These are phyloP conservation scores for Thecaphora thlaspeos DNA, from an alignment of 1,284 basidiomycete species.

Conservation along the genomic window DNA sequence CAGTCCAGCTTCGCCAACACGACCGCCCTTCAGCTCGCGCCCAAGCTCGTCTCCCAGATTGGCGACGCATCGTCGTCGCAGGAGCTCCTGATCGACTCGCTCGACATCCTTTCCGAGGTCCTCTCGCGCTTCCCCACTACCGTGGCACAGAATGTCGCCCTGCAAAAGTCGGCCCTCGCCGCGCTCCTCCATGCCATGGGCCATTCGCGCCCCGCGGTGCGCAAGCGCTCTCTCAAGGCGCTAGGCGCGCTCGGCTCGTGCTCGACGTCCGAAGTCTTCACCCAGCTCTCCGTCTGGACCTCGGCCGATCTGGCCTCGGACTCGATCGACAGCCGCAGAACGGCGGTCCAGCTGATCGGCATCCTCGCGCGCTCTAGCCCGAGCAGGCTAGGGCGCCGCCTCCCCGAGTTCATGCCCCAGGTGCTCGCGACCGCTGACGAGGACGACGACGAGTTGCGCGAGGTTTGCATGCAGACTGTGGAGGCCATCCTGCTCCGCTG, in stretches of 20 bases:
- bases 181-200: constrained; percentile 64
- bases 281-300: constrained; percentile 36
- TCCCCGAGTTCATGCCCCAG: constrained; percentile 63
- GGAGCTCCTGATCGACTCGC: constrained; percentile 81
- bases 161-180: constrained; percentile 66
- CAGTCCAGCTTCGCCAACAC: constrained; percentile 74
- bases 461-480: constrained; percentile 65
- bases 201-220: constrained; percentile 35
- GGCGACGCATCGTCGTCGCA: constrained; percentile 63
- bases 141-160: constrained; percentile 59
- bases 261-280: constrained; percentile 45
- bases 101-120: constrained; percentile 87
- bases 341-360: constrained; percentile 76
- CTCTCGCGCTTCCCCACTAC: constrained; percentile 65
- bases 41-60: constrained; percentile 74
- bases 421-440: constrained; percentile 69
- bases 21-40: constrained; percentile 79
- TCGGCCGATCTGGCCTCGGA: constrained; percentile 33
- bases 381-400: constrained; percentile 36
- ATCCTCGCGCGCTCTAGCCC: constrained; percentile 60
- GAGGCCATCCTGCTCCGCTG: constrained; percentile 74
- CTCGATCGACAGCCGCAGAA: constrained; percentile 65
- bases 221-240: constrained; percentile 44
- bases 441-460: constrained; percentile 67
- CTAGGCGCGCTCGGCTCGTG: constrained; percentile 70